Evolutionary conservation across 805 yeast genomes (phyloP).

Genomic region (Starmera caribaea): DNA sequence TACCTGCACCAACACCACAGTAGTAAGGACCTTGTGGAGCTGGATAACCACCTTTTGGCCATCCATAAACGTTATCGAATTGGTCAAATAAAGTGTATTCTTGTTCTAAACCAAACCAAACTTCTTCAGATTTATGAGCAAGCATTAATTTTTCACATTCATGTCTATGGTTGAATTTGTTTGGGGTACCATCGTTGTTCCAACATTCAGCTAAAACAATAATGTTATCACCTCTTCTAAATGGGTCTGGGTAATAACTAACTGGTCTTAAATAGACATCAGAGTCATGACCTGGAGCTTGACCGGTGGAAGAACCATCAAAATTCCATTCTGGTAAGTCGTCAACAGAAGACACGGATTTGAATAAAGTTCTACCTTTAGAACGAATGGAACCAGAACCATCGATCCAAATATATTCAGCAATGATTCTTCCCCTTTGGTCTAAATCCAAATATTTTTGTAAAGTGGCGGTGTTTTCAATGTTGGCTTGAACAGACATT

Average conservation of each 20-base stretch:
- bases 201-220: constrained; percentile 93
- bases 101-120: constrained; percentile 99
- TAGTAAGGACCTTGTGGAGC: constrained; percentile 99
- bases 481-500: constrained; percentile 7
- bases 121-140: constrained; percentile 74
- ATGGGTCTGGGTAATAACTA: constrained; percentile 91
- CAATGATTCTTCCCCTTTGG: constrained; percentile 81
- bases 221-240: constrained; percentile 96
- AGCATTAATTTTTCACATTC: constrained; percentile 92
- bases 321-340: constrained; percentile 99
- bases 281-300: constrained; percentile 97
- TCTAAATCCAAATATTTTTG: constrained; percentile 75
- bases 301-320: constrained; percentile 97
- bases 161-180: constrained; percentile 96
- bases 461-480: constrained; percentile 65
- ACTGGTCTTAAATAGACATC: constrained; percentile 95
- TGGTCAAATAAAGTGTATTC: constrained; percentile 96
- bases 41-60: constrained; percentile 99
- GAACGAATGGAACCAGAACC: constrained; percentile 87
- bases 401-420: constrained; percentile 98
- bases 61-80: constrained; percentile 83
- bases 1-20: constrained; percentile 99
- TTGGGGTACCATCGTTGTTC: constrained; percentile 98
- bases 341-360: constrained; percentile 60
- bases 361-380: constrained; percentile 79